These are phyloP conservation scores for Arthrobotrys megalospora DNA, from an alignment of 2,329 filamentous ascomycete species.

Conservation along the genomic window DNA sequence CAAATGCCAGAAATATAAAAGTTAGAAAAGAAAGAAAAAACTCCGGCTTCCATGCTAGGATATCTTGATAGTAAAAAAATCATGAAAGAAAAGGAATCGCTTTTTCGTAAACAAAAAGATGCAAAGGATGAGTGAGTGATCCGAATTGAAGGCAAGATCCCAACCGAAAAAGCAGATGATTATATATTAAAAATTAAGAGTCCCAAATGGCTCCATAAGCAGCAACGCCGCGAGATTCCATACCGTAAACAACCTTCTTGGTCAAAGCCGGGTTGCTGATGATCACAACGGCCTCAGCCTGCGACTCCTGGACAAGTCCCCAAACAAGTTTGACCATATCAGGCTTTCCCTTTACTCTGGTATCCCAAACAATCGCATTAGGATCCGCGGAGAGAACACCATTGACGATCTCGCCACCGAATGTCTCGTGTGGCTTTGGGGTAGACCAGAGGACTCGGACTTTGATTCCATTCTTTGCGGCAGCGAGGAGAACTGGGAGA, in stretches of 20 bases:
- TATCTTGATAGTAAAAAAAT: conserved; percentile 16
- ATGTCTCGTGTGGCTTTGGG: conserved; percentile 66
- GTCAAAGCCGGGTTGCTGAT: conserved; percentile 67
- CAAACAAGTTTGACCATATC: conserved; percentile 66
- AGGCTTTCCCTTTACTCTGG: conserved; percentile 65
- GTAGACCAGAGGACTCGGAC: conserved; percentile 67
- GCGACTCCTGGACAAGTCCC: conserved; percentile 64
- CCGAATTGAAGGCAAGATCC: conserved; percentile 18
- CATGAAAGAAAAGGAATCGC: conserved; percentile 4
- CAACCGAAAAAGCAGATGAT: conserved; percentile 13
- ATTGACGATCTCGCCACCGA: conserved; percentile 66
- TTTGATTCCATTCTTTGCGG: conserved; percentile 64
- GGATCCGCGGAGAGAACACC: conserved; percentile 66
- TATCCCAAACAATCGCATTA: conserved; percentile 66
- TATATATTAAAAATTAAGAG: conserved; percentile 54
- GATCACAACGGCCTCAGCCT: conserved; percentile 67
- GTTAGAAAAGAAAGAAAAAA: conserved; percentile 15
- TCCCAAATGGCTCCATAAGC: conserved; percentile 68
- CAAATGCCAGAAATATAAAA: not conserved
- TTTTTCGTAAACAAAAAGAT: conserved; percentile 14
- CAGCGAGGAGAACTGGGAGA: conserved; percentile 65
- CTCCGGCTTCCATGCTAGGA: conserved; percentile 35
- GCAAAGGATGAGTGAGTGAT: conserved; percentile 17
- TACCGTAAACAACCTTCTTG: conserved; percentile 67
- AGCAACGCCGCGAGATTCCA: conserved; percentile 67